Percentiles rank a stretch among this genome's conserved stretches.
Evolutionary conservation across 2,329 filamentous ascomycete genomes (phyloP).

Genomic region (Colletotrichum somersetense): DNA sequence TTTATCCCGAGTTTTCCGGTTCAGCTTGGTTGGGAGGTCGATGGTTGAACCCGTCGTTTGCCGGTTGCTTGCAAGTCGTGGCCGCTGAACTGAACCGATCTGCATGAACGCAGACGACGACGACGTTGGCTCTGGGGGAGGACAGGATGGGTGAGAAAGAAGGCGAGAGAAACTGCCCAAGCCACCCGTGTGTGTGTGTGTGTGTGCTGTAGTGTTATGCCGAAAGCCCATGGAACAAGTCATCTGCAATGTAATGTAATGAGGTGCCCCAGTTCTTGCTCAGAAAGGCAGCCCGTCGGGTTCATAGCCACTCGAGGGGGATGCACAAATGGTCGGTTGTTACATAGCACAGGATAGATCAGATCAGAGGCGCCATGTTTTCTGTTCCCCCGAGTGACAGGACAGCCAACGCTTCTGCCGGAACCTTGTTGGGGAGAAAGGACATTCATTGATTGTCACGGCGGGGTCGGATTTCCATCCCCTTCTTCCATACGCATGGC

Average conservation of each 20-base stretch:
- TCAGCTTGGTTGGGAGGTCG: background rate
- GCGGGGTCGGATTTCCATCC: slow-evolving; percentile 12
- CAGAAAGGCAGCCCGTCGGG: background rate
- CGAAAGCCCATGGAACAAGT: background rate
- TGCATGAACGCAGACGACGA: background rate
- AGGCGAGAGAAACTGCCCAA: background rate
- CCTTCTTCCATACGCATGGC: slow-evolving; percentile 11
- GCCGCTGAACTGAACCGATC: slow-evolving; percentile 4
- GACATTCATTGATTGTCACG: background rate
- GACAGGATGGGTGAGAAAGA: background rate
- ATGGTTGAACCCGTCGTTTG: background rate
- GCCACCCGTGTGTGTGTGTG: background rate
- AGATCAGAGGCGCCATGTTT: background rate
- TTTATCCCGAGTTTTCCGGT: background rate
- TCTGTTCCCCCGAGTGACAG: background rate
- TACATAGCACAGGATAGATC: too few relatives aligned
- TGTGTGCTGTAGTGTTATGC: background rate
- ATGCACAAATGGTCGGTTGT: too few relatives aligned
- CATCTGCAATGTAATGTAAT: background rate
- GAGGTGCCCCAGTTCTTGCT: slow-evolving; percentile 6
- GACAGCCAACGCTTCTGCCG: background rate
- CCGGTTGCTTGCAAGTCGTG: background rate
- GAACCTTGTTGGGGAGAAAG: slow-evolving; percentile 15
- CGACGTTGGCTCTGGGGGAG: background rate
- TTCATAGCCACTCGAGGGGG: background rate